Evolutionary conservation across 1,284 basidiomycete genomes (phyloP).

Genomic region (Exobasidium rhododendri): DNA sequence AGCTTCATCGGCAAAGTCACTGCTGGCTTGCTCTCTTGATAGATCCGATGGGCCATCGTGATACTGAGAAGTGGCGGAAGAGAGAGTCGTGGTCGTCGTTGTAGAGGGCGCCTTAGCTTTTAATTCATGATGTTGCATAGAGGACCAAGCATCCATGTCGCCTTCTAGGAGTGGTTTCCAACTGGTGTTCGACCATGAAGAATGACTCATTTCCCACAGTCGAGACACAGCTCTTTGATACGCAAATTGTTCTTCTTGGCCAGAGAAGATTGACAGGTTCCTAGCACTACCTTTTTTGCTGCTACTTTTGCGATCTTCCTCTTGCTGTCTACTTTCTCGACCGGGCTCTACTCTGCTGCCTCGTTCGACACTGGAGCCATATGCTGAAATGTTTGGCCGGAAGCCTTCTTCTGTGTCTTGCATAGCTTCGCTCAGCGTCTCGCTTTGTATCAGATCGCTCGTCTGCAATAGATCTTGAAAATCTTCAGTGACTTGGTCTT

Average conservation of each 20-base stretch:
- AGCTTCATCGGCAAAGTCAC: slow-evolving; percentile 10
- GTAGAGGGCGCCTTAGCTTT: slow-evolving; percentile 22
- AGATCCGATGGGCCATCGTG: slow-evolving; percentile 20
- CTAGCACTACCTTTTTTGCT: slow-evolving; percentile 51
- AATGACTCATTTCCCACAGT: slow-evolving; percentile 63
- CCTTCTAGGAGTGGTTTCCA: slow-evolving; percentile 34
- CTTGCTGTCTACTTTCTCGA: slow-evolving; percentile 4
- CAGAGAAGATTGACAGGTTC: slow-evolving; percentile 65
- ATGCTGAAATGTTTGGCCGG: slow-evolving; percentile 65
- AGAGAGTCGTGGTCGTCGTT: background rate
- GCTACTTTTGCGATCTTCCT: slow-evolving; percentile 8
- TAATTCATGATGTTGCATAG: background rate
- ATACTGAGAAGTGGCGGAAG: slow-evolving; percentile 10
- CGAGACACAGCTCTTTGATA: slow-evolving; percentile 69
- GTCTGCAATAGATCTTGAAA: slow-evolving; percentile 11
- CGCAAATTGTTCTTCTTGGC: slow-evolving; percentile 68
- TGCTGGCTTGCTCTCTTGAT: slow-evolving; percentile 22
- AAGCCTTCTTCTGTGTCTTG: slow-evolving; percentile 61
- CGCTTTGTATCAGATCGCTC: slow-evolving; percentile 63
- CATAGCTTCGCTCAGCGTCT: slow-evolving; percentile 62
- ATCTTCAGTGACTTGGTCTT: too few relatives aligned
- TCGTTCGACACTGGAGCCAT: slow-evolving; percentile 56
- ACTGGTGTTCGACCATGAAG: slow-evolving; percentile 29
- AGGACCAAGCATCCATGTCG: slow-evolving; percentile 31
- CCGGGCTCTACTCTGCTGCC: slow-evolving; percentile 2